Conservation (phyloP, 129 eudicot genomes). For the Pseudognaphalium luteoalbum region DNA sequence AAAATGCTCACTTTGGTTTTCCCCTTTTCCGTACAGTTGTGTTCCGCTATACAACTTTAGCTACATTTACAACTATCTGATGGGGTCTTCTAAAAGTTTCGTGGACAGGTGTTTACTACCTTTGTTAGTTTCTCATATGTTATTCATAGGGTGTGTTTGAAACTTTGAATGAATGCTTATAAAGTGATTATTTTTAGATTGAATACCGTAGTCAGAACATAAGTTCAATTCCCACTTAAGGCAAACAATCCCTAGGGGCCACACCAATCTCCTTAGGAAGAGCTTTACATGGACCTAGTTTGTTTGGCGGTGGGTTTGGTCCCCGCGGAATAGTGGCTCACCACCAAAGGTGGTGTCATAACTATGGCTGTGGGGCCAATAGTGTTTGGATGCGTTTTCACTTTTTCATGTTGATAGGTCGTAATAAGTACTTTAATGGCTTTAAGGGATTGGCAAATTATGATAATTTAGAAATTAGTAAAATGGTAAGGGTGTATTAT, state of each 20-base stretch:
- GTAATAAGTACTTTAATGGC: neutral
- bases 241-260: no score
- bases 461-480: neutral
- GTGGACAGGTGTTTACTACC: slow-evolving; percentile 71
- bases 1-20: slow-evolving; percentile 8
- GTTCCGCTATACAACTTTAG: slow-evolving; percentile 91
- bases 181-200: neutral
- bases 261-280: no score
- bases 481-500: neutral
- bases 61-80: slow-evolving; percentile 68
- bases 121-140: neutral
- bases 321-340: no score
- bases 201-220: neutral
- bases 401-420: no score
- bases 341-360: no score
- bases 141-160: neutral
- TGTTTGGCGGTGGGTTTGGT: no score
- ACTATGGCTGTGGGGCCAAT: no score
- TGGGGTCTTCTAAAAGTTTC: slow-evolving; percentile 84
- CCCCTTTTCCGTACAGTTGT: slow-evolving; percentile 54
- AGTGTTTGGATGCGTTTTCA: no score
- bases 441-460: neutral
- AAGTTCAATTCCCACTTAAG: no score
- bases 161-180: neutral
- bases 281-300: no score